These are phyloP conservation scores for Russula compacta DNA, from an alignment of 768 basidiomycete genomes.

Conservation along the genomic window DNA sequence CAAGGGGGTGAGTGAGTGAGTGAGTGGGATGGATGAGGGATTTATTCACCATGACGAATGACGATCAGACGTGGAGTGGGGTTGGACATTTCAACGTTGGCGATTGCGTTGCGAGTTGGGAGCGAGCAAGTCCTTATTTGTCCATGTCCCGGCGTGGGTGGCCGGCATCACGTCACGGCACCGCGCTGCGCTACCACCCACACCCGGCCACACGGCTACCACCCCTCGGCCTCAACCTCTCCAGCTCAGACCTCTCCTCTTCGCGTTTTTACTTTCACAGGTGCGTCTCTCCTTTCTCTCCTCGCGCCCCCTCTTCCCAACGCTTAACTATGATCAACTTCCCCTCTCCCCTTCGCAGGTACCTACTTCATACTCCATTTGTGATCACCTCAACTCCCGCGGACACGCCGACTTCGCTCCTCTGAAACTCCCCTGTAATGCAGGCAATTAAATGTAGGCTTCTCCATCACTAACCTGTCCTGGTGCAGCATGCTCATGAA, in stretches of 20 bases:
- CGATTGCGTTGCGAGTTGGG: too few relatives aligned
- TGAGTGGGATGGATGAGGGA: too few relatives aligned
- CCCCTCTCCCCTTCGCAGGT: not conserved
- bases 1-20: not conserved
- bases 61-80: constrained; percentile 44
- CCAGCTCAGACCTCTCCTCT: too few relatives aligned
- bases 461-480: not conserved
- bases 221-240: not conserved
- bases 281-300: not conserved
- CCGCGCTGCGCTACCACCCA: not conserved
- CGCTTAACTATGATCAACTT: not conserved
- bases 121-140: constrained; percentile 11
- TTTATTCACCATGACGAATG: constrained; percentile 39
- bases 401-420: not conserved
- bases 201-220: not conserved
- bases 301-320: not conserved
- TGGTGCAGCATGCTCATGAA: constrained; percentile 23
- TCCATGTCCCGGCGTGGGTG: constrained; percentile 19
- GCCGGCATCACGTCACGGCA: constrained; percentile 1
- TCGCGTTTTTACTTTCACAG: not conserved
- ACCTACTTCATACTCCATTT: not conserved
- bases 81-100: constrained; percentile 2
- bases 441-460: constrained; percentile 85
- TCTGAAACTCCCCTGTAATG: constrained; percentile 35
- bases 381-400: constrained; percentile 6